Evolutionary conservation across 2,329 filamentous ascomycete species (phyloP).

Genomic region (Apiospora sp.): DNA sequence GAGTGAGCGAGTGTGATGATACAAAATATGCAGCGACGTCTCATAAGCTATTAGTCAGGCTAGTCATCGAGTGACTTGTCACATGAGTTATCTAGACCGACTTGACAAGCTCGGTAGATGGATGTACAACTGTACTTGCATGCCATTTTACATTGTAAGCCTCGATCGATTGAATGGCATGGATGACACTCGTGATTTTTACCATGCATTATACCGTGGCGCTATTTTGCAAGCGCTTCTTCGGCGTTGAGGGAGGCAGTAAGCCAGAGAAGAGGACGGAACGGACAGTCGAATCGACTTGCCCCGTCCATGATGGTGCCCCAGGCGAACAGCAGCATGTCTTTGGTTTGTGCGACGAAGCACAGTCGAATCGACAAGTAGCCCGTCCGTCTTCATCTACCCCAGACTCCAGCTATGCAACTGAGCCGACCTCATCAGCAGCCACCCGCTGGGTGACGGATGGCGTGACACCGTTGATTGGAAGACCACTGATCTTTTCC

Average conservation of each 20-base stretch:
- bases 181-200: not conserved
- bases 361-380: conserved; percentile 12
- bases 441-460: conserved; percentile 15
- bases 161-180: not conserved
- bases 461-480: conserved; percentile 21
- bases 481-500: not conserved
- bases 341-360: conserved; percentile 5
- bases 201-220: conserved; percentile 14
- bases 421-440: conserved; percentile 6
- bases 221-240: conserved; percentile 4
- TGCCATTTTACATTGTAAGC: conserved; percentile 1
- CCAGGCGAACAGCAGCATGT: conserved; percentile 15
- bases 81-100: conserved; percentile 18
- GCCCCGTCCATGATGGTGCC: not conserved
- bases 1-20: conserved; percentile 5
- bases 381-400: conserved; percentile 7
- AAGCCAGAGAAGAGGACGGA: not conserved
- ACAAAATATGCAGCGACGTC: not conserved
- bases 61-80: conserved; percentile 4
- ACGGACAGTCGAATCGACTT: conserved; percentile 16
- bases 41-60: conserved; percentile 17
- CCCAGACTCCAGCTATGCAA: conserved; percentile 14
- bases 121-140: not conserved
- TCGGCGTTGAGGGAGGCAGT: not conserved
- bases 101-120: not conserved